Evolutionary conservation across 2,329 filamentous ascomycete species (phyloP).

Genomic region (Ceratocystis variospora): DNA sequence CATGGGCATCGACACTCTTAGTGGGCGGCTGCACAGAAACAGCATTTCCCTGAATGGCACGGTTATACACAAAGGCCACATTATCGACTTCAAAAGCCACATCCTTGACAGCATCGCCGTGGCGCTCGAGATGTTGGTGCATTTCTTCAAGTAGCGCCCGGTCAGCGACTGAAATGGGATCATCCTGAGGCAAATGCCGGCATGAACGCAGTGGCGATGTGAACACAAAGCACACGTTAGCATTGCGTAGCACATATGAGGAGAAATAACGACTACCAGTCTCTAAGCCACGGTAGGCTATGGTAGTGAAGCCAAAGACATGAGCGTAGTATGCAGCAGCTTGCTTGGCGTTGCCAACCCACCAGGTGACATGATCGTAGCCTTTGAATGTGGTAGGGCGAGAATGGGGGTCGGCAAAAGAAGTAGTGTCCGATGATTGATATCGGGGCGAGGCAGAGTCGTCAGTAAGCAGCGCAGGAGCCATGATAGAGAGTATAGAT

Average conservation of each 20-base stretch:
- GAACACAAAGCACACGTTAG: slow-evolving; percentile 66
- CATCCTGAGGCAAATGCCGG: slow-evolving; percentile 40
- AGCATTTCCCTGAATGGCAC: slow-evolving; percentile 54
- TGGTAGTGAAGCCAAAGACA: slow-evolving; percentile 68
- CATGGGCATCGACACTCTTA: slow-evolving; percentile 39
- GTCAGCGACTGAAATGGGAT: slow-evolving; percentile 50
- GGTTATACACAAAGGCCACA: slow-evolving; percentile 63
- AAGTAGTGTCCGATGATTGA: slow-evolving; percentile 25
- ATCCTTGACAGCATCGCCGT: slow-evolving; percentile 90
- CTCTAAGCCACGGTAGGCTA: slow-evolving; percentile 80
- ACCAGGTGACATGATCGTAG: slow-evolving; percentile 92
- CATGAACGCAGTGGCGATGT: slow-evolving; percentile 62
- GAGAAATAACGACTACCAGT: slow-evolving; percentile 70
- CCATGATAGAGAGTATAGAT: slow-evolving; percentile 32
- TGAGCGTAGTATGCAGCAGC: slow-evolving; percentile 77
- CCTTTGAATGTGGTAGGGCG: slow-evolving; percentile 51
- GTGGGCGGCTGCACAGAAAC: slow-evolving; percentile 48
- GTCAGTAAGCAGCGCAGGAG: slow-evolving; percentile 44
- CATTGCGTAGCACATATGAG: slow-evolving; percentile 71
- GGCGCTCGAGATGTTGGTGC: slow-evolving; percentile 67
- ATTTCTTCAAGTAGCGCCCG: slow-evolving; percentile 56
- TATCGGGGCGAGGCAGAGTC: neutral
- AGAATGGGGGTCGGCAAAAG: slow-evolving; percentile 40
- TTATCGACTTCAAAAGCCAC: slow-evolving; percentile 91
- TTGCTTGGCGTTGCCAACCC: slow-evolving; percentile 93